phyloP scores from a whole-genome alignment of 1,139 yeast genomes.

The Candida anutae region DNA sequence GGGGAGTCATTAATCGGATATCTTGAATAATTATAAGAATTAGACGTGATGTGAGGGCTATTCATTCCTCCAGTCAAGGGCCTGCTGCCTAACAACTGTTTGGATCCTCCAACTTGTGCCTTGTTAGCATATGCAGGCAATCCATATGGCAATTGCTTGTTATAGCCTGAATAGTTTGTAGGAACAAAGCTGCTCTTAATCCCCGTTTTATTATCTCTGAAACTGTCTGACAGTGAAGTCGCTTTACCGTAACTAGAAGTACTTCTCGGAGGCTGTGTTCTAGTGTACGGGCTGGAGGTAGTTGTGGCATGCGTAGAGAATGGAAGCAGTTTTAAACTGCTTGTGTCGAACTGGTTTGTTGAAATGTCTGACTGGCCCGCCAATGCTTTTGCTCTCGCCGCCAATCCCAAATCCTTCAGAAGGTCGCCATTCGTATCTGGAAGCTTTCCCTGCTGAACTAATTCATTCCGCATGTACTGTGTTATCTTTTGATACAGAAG shows the following conservation, averaged over 20 bases:
- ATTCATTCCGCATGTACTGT: slow-evolving; percentile 28
- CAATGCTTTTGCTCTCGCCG: not conserved
- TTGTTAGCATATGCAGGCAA: slow-evolving; percentile 1
- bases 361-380: not conserved
- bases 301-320: not conserved
- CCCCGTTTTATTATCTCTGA: not conserved
- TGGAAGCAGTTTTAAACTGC: not conserved
- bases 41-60: not conserved
- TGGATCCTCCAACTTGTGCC: not conserved
- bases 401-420: not conserved
- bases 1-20: slow-evolving; percentile 7
- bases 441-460: slow-evolving; percentile 19
- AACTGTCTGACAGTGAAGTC: not conserved
- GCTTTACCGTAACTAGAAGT: not conserved
- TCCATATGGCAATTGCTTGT: not conserved
- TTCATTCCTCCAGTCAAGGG: not conserved
- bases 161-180: not conserved
- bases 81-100: not conserved
- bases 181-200: not conserved
- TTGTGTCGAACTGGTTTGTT: slow-evolving; percentile 1
- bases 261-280: not conserved
- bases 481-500: slow-evolving; percentile 33
- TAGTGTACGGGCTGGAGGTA: not conserved
- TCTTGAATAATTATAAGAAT: not conserved
- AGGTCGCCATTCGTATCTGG: slow-evolving; percentile 1